These are phyloP conservation scores for Skeletonema costatum DNA, from an alignment of 108 stramenopile genomes.

Conservation along the genomic window DNA sequence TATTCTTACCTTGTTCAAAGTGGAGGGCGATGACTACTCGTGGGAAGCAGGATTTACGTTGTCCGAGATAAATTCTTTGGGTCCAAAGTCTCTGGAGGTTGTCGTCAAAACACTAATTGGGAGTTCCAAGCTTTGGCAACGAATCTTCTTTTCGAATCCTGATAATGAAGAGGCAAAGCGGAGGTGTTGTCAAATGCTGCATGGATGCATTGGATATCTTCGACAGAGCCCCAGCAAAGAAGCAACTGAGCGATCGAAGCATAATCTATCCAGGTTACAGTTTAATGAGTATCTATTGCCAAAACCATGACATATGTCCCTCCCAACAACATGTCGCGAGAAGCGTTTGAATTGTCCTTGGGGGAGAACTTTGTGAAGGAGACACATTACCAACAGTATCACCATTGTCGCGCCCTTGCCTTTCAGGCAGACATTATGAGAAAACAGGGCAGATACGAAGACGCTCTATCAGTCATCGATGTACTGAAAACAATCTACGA, in stretches of 20 bases:
- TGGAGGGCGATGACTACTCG: background rate
- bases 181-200: no score
- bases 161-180: no score
- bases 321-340: background rate
- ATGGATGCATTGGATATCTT: background rate
- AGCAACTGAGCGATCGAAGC: background rate
- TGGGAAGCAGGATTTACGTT: background rate
- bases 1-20: background rate
- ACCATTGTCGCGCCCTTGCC: background rate
- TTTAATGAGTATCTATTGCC: background rate
- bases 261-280: background rate
- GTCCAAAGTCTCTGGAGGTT: background rate
- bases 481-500: background rate
- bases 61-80: background rate
- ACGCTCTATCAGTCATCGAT: background rate
- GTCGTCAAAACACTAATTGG: no score
- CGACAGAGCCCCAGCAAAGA: background rate
- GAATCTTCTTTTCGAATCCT: no score
- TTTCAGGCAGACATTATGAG: background rate
- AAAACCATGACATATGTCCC: background rate
- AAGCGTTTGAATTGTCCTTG: no score
- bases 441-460: background rate
- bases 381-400: background rate
- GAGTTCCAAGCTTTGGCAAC: no score
- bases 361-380: no score